These are phyloP conservation scores for Monosporascus sp. DNA, from an alignment of 2,329 filamentous ascomycete species.

Conservation along the genomic window DNA sequence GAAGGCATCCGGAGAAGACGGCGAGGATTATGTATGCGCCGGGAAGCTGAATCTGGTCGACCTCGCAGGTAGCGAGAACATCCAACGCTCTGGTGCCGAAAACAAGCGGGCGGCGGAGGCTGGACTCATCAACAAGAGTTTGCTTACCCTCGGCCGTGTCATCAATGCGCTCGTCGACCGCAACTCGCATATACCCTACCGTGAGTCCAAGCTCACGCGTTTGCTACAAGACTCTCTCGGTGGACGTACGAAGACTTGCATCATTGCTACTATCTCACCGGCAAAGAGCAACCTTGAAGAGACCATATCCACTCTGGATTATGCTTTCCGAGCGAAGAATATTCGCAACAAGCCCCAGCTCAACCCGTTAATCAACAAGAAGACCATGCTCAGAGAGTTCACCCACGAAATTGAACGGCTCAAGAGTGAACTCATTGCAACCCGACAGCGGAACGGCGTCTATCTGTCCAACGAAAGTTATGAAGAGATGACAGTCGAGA, in stretches of 20 bases:
- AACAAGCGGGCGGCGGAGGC: slow-evolving; percentile 97
- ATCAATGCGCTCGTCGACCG: slow-evolving; percentile 96
- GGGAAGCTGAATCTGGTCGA: slow-evolving; percentile 97
- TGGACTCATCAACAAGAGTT: slow-evolving; percentile 94
- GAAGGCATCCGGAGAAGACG: slow-evolving; percentile 68
- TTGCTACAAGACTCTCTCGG: slow-evolving; percentile 94
- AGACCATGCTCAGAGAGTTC: slow-evolving; percentile 84
- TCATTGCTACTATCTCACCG: slow-evolving; percentile 93
- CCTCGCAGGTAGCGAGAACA: slow-evolving; percentile 95
- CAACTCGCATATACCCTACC: slow-evolving; percentile 79
- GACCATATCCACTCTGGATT: slow-evolving; percentile 96
- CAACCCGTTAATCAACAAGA: slow-evolving; percentile 89
- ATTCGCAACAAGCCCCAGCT: slow-evolving; percentile 97
- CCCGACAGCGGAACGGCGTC: slow-evolving; percentile 88
- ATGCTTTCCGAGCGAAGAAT: slow-evolving; percentile 96
- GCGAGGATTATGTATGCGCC: slow-evolving; percentile 83
- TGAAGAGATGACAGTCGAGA: slow-evolving; percentile 86
- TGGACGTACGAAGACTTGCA: slow-evolving; percentile 94
- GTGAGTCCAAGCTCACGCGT: slow-evolving; percentile 94
- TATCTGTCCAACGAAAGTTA: slow-evolving; percentile 86
- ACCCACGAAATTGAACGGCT: slow-evolving; percentile 90
- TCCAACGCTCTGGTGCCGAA: slow-evolving; percentile 91
- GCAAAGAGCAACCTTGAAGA: slow-evolving; percentile 95
- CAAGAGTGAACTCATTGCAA: slow-evolving; percentile 89
- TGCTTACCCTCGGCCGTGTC: slow-evolving; percentile 89